Evolutionary conservation across 352 stramenopile species (phyloP), one percentile per base, ranked within the genome.

Genomic region (Globisporangium camurandrum): DNA sequence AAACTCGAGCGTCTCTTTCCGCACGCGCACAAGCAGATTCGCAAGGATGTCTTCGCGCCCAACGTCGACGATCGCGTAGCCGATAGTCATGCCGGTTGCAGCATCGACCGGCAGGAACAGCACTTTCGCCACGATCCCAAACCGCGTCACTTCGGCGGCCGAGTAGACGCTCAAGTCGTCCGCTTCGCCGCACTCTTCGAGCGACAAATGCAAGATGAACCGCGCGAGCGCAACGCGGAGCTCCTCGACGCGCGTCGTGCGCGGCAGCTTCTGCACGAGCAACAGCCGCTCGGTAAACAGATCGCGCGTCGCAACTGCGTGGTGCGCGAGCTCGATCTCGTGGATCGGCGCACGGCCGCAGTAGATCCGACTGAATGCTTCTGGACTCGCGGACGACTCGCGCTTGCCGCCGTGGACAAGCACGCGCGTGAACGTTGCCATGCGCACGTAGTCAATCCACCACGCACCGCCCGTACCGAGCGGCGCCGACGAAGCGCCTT

Each of bases 91-190:
- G 9, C 77, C 75, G 26, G 68, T 42, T 11, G 49, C 43, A n/a
- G n/a, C n/a, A 49, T 86, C 65, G 11, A 84, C 58, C 12, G 80
- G 76, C 22, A 87, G 58, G 44, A 76, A 74, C 9, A 91, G 42
- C 6, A 91, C 64, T 27, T 65, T 68, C 4, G 69, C 67, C 12
- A 86, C 46, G 34, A 88, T 80, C 10, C 80, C 80, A 50, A 83
- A 77, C 1, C 77, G 72, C 49, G 69, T 74, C 0, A 79, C 67
- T 24, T 81, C 66, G 12, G 75, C 71, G 5, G 80, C 80, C 11
- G 75, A 88, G 38, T 77, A 73, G 19, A 88, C 78, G 28, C 72
- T 90, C 41, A 85, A 72, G 47, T 90, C 79, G 34, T 90, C 79
- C 3, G 74, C 75, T 66, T 88, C 79, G 8, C 79, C 79, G 31